Evolutionary conservation across 1,284 basidiomycete genomes (phyloP), one percentile per base, ranked within the genome.

Genomic region (Puccinia coronata): DNA sequence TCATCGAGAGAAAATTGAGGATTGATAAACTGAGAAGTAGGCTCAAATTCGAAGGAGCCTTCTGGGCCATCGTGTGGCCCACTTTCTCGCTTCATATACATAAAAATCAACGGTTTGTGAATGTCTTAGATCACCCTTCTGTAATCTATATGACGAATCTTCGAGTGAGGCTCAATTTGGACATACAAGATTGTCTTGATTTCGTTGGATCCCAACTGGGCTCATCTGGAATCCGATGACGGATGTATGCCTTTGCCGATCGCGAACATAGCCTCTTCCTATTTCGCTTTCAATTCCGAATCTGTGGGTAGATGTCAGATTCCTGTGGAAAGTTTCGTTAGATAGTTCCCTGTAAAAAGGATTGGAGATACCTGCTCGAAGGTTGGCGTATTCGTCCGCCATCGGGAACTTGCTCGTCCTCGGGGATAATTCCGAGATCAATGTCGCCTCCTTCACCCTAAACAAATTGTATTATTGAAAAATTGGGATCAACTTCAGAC

Each of bases 281-380:
- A 73, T 53, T 43, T 73, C 71, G 39, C 71, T 73, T 55, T 73
- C 71, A 39, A 73, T 57, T 12, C 71, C 71, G 23, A 59, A 73
- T 36, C 71, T 73, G 43, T 28, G 55, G 34, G 3, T 5, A 20
- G 31, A 31, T n/a, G 31, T 61, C 0, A 75, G 34, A 31, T 23
- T 41, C 28, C 20, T 2, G 31, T 41, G 11, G n/a, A 51, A 70
- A 28, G 2, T 41, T 2, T 41, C n/a, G n/a, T n/a, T n/a, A n/a
- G n/a, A n/a, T n/a, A n/a, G n/a, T 41, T 36, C 43, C 18, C 39
- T 36, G 36, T 55, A 72, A n/a, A 41, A 75, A 75, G 16, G 41
- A 41, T 57, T 59, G 18, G 25, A 53, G 12, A 71, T 71, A 71
- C 69, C 69, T 53, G 69, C 71, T 59, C n/a, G 71, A 73, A 20